A percentile compares a stretch with the other conserved stretches of the same genome.
Evolutionary conservation across 345 rosid species (phyloP).

Genomic region (Murraya paniculata): DNA sequence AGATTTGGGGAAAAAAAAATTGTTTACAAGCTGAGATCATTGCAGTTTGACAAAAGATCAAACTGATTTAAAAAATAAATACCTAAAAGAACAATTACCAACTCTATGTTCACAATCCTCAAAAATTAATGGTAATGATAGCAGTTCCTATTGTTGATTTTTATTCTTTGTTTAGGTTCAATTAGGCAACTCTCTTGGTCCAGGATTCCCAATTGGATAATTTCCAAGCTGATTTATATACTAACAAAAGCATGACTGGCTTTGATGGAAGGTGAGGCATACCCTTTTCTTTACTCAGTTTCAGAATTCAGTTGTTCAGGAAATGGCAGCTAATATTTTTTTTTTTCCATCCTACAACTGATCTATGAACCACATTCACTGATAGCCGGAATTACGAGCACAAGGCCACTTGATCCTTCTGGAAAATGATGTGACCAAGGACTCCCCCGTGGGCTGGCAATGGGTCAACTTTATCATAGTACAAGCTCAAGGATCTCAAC

Average conservation of each 20-base stretch:
- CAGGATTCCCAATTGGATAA: no score
- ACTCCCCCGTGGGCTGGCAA: no score
- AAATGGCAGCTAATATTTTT: no score
- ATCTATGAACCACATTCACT: not conserved
- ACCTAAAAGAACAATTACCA: not conserved
- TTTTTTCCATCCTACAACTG: not conserved
- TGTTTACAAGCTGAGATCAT: not conserved
- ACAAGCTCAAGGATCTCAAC: no score
- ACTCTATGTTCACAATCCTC: not conserved
- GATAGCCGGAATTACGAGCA: not conserved
- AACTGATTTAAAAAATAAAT: not conserved
- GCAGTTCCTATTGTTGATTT: not conserved
- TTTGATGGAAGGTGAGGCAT: not conserved
- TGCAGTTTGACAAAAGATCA: not conserved
- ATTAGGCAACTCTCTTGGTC: not conserved
- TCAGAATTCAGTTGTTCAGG: no score
- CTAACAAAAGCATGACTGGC: no score
- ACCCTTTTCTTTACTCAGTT: not conserved
- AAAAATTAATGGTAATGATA: not conserved
- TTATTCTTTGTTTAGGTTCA: not conserved
- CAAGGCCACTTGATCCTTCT: not conserved
- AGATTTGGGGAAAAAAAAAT: no score
- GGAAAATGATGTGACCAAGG: no score
- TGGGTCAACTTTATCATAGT: no score
- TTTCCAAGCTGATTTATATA: no score